Evolutionary conservation across 1,139 yeast genomes (phyloP).

Genomic region (Geotrichum cucujoidarum): DNA sequence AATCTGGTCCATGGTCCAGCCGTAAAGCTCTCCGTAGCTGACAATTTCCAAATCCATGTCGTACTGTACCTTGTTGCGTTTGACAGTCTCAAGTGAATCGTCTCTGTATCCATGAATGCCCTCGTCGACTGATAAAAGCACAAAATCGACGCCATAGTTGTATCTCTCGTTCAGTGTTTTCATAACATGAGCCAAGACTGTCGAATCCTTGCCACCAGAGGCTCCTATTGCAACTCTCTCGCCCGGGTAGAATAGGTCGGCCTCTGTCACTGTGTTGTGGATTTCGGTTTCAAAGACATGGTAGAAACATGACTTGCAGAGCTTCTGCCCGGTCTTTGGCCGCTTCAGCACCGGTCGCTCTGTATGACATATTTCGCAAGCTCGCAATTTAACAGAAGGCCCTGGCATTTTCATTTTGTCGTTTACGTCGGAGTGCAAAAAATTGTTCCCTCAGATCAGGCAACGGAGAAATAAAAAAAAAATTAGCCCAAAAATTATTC

Average conservation of each 20-base stretch:
- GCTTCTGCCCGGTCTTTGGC: constrained; percentile 84
- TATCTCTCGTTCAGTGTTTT: constrained; percentile 84
- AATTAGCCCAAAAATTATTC: too few relatives aligned
- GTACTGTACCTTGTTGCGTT: constrained; percentile 85
- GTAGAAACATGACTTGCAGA: constrained; percentile 90
- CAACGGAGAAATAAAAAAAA: neutral
- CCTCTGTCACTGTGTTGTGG: constrained; percentile 76
- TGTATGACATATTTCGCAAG: constrained; percentile 80
- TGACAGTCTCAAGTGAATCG: constrained; percentile 94
- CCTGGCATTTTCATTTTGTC: constrained; percentile 12
- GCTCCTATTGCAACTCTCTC: constrained; percentile 96
- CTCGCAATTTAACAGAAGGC: constrained; percentile 19
- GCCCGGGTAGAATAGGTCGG: constrained; percentile 67
- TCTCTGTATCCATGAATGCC: constrained; percentile 97
- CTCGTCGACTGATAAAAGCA: constrained; percentile 85
- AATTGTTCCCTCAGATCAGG: neutral
- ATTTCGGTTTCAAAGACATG: constrained; percentile 92
- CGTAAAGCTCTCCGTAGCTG: constrained; percentile 80
- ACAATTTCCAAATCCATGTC: constrained; percentile 84
- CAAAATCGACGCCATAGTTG: constrained; percentile 77
- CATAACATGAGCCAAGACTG: constrained; percentile 84
- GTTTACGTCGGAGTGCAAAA: neutral
- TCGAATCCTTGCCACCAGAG: constrained; percentile 97
- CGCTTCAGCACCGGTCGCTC: constrained; percentile 84
- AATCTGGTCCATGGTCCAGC: constrained; percentile 98